phyloP scores from a whole-genome alignment of 2,329 filamentous ascomycete genomes.

The Aspergillus fumigatiaffinis region DNA sequence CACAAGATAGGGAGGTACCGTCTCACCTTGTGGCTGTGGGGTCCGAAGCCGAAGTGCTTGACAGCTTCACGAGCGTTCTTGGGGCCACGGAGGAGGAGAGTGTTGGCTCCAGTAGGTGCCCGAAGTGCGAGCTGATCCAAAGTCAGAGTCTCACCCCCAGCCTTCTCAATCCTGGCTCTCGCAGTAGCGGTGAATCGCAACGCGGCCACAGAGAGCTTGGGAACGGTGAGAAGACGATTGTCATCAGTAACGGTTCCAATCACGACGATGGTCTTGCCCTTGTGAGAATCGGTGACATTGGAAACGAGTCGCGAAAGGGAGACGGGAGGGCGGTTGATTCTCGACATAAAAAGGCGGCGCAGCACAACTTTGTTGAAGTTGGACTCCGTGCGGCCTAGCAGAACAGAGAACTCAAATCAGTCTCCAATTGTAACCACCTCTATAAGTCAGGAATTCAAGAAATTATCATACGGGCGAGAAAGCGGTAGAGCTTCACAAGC shows the following conservation, averaged over 20 bases:
- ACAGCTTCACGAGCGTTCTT: slow-evolving; percentile 98
- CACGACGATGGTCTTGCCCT: slow-evolving; percentile 79
- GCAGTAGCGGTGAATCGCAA: slow-evolving; percentile 96
- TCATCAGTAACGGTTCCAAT: slow-evolving; percentile 97
- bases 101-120: slow-evolving; percentile 94
- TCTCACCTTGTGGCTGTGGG: slow-evolving; percentile 92
- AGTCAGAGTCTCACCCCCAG: slow-evolving; percentile 91
- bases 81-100: slow-evolving; percentile 90
- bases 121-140: slow-evolving; percentile 96
- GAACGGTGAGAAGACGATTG: slow-evolving; percentile 84
- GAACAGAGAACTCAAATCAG: slow-evolving; percentile 16
- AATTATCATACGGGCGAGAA: slow-evolving; percentile 71
- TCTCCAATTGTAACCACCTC: slow-evolving; percentile 2
- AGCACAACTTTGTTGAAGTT: slow-evolving; percentile 99
- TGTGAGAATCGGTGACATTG: slow-evolving; percentile 57
- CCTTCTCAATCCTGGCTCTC: slow-evolving; percentile 86
- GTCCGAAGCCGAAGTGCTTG: slow-evolving; percentile 99
- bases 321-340: slow-evolving; percentile 94
- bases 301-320: slow-evolving; percentile 85
- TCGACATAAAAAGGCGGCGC: slow-evolving; percentile 95
- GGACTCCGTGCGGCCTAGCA: slow-evolving; percentile 83
- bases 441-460: slow-evolving; percentile 8
- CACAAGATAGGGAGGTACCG: not conserved
- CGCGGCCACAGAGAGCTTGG: slow-evolving; percentile 90
- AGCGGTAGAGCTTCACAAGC: slow-evolving; percentile 97